phyloP scores from a whole-genome alignment of 2,329 filamentous ascomycete genomes.

The Fusarium solani-melongenae region DNA sequence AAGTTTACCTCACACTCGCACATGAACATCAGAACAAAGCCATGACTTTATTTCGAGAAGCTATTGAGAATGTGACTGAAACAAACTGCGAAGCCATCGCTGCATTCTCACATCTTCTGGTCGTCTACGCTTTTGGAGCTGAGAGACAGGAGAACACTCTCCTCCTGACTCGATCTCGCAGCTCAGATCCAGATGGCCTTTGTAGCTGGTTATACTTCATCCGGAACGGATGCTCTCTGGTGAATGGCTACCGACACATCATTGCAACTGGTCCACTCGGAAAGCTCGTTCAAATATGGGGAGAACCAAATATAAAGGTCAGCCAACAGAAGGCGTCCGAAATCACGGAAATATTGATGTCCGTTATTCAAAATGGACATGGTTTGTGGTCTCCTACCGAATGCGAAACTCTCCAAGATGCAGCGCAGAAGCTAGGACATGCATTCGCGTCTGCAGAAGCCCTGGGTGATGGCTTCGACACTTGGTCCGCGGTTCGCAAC shows the following conservation, averaged over 20 bases:
- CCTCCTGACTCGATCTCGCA: not conserved
- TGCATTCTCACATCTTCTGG: constrained; percentile 8
- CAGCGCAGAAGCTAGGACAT: not conserved
- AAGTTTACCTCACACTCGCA: not conserved
- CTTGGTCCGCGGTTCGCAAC: constrained; percentile 1
- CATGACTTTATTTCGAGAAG: constrained; percentile 9
- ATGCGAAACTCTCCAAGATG: not conserved
- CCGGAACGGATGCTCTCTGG: constrained; percentile 9
- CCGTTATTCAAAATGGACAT: not conserved
- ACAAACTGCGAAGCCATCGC: constrained; percentile 13
- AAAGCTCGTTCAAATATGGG: constrained; percentile 1
- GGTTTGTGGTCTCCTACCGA: not conserved
- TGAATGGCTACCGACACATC: constrained; percentile 2
- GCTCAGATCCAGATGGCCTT: not conserved
- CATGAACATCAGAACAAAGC: constrained; percentile 8
- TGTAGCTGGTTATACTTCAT: constrained; percentile 21
- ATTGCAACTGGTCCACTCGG: constrained; percentile 8
- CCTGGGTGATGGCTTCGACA: not conserved
- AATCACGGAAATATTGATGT: not conserved
- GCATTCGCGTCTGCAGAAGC: not conserved
- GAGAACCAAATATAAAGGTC: not conserved
- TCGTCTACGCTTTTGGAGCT: constrained; percentile 10
- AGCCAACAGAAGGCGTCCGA: not conserved
- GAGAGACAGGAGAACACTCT: not conserved
- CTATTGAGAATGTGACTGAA: not conserved